Percentiles rank a stretch among this genome's conserved stretches.
Conservation (phyloP, 805 yeast genomes). For the Yarrowia alimentaria region DNA sequence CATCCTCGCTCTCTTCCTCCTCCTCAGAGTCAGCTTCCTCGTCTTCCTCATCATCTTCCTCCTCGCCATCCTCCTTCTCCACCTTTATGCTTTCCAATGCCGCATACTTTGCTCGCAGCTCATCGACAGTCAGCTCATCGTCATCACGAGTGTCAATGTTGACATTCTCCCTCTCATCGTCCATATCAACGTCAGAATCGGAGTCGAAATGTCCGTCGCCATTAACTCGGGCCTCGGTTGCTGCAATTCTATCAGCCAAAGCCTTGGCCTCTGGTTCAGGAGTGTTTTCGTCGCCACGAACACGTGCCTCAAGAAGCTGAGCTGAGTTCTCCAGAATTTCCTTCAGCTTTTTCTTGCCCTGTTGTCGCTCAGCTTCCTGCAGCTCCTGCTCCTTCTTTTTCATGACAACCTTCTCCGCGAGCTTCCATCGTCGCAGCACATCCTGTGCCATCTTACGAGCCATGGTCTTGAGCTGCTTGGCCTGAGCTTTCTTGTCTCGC, state of each 20-base stretch:
- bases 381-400: conserved; percentile 63
- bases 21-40: conserved; percentile 28
- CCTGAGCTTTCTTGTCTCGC: conserved; percentile 69
- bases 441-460: conserved; percentile 82
- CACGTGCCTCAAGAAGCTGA: conserved; percentile 80
- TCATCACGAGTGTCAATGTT: conserved; percentile 43
- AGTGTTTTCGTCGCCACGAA: conserved; percentile 32
- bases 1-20: conserved; percentile 3
- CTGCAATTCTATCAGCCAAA: too few species aligned
- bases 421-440: conserved; percentile 84
- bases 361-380: conserved; percentile 72
- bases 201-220: conserved; percentile 50
- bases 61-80: conserved; percentile 33
- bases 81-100: conserved; percentile 40
- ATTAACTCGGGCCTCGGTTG: conserved; percentile 36
- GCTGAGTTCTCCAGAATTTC: conserved; percentile 90
- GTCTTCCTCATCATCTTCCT: conserved; percentile 30
- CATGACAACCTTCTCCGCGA: conserved; percentile 74
- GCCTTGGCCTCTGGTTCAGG: conserved; percentile 35
- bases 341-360: conserved; percentile 83
- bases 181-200: conserved; percentile 47
- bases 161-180: conserved; percentile 35
- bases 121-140: conserved; percentile 53
- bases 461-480: conserved; percentile 61
- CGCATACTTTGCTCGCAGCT: conserved; percentile 57